Base-by-base conservation (phyloP, 768 basidiomycete genomes). In the Boletus rex-veris region DNA sequence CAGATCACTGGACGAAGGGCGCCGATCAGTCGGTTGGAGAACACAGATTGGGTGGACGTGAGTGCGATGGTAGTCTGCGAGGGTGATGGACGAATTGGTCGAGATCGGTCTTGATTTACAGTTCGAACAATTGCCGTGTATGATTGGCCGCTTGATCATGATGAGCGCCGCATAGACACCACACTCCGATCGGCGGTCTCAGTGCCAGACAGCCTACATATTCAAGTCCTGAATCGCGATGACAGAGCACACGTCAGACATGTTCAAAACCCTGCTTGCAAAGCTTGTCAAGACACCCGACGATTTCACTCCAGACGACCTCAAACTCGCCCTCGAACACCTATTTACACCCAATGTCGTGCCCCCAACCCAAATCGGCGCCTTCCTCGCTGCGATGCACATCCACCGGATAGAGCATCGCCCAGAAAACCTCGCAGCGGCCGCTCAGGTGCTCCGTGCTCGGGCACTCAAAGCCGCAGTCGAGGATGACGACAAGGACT, bases 31-130 rank as follows among this genome's bases (percentile, higher is more conserved):
- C 84, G 86, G 7, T 70, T 98, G 30, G 97, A 98, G 53, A 79
- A 86, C 53, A 78, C 83, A 14, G 81, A 80, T 5, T 99, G 97
- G 97, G 85, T 94, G 4, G 94, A 86, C n/a, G n/a, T n/a, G n/a
- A n/a, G n/a, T n/a, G n/a, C n/a, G n/a, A n/a, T n/a, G n/a, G n/a
- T n/a, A n/a, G 41, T 71, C 82, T 15, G 96, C 97, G 5, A 77
- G 78, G 38, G 82, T 88, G 28, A 98, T 99, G 96, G 97, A 98
- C 68, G 75, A 84, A 41, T 73, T 99, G 43, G 84, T 86, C 57
- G 79, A 74, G 48, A 78, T 85, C 38, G 96, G 97, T 98, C 43
- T 72, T 98, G 59, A 83, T 95, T 48, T 89, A 96, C 67, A 90
- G 84, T 57, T 72, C 98, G 59, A 86, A n/a, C n/a, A n/a, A n/a